Base-by-base conservation (phyloP, 208 protist genomes). In the Acanthamoeba lenticulata region DNA sequence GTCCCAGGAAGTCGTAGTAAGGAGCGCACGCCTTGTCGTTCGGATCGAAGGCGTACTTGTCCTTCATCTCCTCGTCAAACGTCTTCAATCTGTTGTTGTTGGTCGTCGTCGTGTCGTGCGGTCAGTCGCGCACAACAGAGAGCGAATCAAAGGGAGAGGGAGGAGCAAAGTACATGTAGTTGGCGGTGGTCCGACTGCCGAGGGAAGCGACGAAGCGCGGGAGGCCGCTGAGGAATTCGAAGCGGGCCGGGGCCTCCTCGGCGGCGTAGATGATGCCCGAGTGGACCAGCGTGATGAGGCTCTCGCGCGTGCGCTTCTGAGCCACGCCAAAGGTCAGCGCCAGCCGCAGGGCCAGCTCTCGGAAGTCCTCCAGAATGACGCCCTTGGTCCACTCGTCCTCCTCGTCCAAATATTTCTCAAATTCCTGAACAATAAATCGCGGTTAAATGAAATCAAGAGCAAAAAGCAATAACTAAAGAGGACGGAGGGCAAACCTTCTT, bases 231-330 rank as follows among this genome's bases (percentile, higher is more conserved):
- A 90, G 55, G 83, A 90, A 90, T 27, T 60, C 29, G 11, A 90
- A n/a, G 36, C 65, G 4, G 83, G 45, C 52, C 45, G 83, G 83
- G 27, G 44, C 36, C 32, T 90, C 83, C 83, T 90, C 83, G 45
- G 83, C 83, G 21, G 83, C 83, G 38, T 90, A 90, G 45, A 90
- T 90, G n/a, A 90, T 90, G 83, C 45, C 45, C 45, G 83, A 90
- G 83, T 90, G 45, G 4, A 90, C 52, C 29, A 90, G 83, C 83
- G 52, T 90, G 36, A 90, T 67, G 32, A 90, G 83, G 7, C 1
- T 19, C 6, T 90, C 38, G 45, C 55, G 1, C 32, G n/a, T 19
- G 45, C 65, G 57, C 45, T 67, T 90, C 13, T 60, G 55, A 1
- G 83, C 83, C n/a, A 90, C 38, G 36, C 83, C 83, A 21, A 90